These are phyloP conservation scores for Chlamydomonas sp. DNA, from an alignment of 139 green algal genomes.

Conservation along the genomic window DNA sequence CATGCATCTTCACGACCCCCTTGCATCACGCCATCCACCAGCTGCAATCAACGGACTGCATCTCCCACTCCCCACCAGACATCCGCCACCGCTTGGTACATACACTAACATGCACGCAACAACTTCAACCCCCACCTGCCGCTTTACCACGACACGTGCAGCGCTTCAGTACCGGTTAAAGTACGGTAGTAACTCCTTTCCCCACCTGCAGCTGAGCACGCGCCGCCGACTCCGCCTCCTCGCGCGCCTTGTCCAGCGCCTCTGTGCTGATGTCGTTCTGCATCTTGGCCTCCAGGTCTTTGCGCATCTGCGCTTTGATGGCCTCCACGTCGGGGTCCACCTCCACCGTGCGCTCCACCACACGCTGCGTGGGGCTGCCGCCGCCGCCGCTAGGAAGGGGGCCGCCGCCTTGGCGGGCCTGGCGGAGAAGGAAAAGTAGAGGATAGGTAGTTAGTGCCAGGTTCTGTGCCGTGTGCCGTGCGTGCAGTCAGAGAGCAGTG, in stretches of 20 bases:
- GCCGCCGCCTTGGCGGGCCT: slow-evolving; percentile 22
- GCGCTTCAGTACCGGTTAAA: too few relatives aligned
- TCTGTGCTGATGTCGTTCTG: slow-evolving; percentile 51
- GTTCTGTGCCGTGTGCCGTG: too few relatives aligned
- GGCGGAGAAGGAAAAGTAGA: background rate
- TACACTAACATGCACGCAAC: too few relatives aligned
- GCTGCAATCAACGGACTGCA: too few relatives aligned
- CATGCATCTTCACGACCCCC: too few relatives aligned
- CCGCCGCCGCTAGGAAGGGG: background rate
- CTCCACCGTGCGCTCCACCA: slow-evolving; percentile 61
- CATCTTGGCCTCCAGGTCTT: slow-evolving; percentile 67
- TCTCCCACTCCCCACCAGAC: too few relatives aligned
- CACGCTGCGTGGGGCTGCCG: slow-evolving; percentile 27
- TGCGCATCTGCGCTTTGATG: slow-evolving; percentile 57
- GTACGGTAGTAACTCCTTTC: too few relatives aligned
- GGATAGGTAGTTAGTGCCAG: background rate
- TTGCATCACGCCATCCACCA: too few relatives aligned
- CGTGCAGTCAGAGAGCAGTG: too few relatives aligned
- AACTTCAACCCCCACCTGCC: too few relatives aligned
- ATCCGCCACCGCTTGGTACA: too few relatives aligned
- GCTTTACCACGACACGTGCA: too few relatives aligned
- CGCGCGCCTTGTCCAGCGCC: slow-evolving; percentile 49
- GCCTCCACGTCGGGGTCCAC: slow-evolving; percentile 63
- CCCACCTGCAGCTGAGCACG: slow-evolving; percentile 55
- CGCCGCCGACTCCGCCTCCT: slow-evolving; percentile 61